phyloP scores from a whole-genome alignment of 495 filamentous ascomycete species.

The Entonaema liquescens region DNA sequence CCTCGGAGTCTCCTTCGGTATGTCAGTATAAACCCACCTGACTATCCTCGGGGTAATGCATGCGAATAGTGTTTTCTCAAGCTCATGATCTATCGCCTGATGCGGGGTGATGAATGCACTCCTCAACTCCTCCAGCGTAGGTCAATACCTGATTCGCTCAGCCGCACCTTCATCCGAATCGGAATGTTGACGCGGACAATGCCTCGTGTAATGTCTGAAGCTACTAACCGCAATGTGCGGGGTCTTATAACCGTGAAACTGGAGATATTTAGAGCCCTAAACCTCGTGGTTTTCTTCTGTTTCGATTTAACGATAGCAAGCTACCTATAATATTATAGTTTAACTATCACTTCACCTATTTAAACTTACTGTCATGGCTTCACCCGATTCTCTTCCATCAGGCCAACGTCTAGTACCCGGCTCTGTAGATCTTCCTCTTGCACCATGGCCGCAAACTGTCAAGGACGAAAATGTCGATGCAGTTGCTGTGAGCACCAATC shows the following conservation, averaged over 20 bases:
- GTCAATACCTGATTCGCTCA: constrained; percentile 24
- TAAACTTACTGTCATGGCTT: constrained; percentile 13
- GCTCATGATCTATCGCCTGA: not conserved
- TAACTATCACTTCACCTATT: not conserved
- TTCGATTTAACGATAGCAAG: not conserved
- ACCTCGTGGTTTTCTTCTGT: not conserved
- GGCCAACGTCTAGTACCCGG: constrained; percentile 67
- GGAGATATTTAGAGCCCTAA: constrained; percentile 3
- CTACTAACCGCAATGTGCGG: constrained; percentile 21
- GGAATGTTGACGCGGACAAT: not conserved
- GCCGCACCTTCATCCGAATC: not conserved
- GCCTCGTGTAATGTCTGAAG: not conserved
- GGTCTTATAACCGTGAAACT: constrained; percentile 13
- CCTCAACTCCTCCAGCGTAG: not conserved
- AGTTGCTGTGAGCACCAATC: constrained; percentile 51
- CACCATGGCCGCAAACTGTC: constrained; percentile 50
- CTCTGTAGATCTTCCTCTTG: constrained; percentile 61
- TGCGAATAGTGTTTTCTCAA: not conserved
- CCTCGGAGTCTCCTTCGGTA: constrained; percentile 13
- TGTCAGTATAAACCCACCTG: not conserved
- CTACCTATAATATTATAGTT: not conserved
- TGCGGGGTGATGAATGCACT: constrained; percentile 19
- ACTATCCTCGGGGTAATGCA: constrained; percentile 3
- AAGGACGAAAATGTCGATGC: constrained; percentile 53
- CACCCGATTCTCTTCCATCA: constrained; percentile 48